A percentile compares a stretch with the other conserved stretches of the same genome.
Evolutionary conservation across 768 basidiomycete genomes (phyloP).

Genomic region (Ramaria rubella): DNA sequence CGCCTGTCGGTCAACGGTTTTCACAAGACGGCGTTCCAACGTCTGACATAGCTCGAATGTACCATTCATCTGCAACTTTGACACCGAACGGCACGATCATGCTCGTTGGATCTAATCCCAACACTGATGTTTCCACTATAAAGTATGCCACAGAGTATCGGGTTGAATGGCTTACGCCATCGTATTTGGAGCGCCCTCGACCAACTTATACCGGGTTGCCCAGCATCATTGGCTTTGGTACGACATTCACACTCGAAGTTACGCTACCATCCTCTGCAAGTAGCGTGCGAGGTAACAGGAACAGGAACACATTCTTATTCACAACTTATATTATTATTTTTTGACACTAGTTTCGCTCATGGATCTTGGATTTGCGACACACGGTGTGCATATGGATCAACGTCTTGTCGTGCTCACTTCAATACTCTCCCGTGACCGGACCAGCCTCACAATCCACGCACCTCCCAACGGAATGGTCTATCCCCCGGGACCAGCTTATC

Average conservation of each 20-base stretch:
- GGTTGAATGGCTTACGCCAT: conserved; percentile 37
- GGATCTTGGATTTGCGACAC: conserved; percentile 16
- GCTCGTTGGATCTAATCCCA: conserved; percentile 43
- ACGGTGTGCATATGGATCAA: conserved; percentile 15
- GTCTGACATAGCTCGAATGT: conserved; percentile 33
- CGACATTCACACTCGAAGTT: conserved; percentile 2
- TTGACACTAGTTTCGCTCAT: conserved; percentile 12
- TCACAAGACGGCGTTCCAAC: conserved; percentile 25
- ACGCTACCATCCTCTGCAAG: not conserved
- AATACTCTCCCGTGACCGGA: conserved; percentile 24
- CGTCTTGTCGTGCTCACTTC: conserved; percentile 24
- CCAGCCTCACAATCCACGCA: conserved; percentile 27
- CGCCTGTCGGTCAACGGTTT: conserved; percentile 27
- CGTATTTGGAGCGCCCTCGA: conserved; percentile 28
- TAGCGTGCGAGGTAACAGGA: not conserved
- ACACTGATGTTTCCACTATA: conserved; percentile 21
- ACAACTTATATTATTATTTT: not conserved
- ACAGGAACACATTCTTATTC: not conserved
- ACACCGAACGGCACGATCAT: conserved; percentile 28
- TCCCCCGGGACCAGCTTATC: conserved; percentile 14
- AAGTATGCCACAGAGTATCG: conserved; percentile 27
- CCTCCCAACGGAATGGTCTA: conserved; percentile 12
- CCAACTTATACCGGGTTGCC: conserved; percentile 34
- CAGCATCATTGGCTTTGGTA: not conserved
- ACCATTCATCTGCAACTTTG: conserved; percentile 31